Evolutionary conservation across 805 yeast genomes (phyloP).

Genomic region (Naumovozyma baii): DNA sequence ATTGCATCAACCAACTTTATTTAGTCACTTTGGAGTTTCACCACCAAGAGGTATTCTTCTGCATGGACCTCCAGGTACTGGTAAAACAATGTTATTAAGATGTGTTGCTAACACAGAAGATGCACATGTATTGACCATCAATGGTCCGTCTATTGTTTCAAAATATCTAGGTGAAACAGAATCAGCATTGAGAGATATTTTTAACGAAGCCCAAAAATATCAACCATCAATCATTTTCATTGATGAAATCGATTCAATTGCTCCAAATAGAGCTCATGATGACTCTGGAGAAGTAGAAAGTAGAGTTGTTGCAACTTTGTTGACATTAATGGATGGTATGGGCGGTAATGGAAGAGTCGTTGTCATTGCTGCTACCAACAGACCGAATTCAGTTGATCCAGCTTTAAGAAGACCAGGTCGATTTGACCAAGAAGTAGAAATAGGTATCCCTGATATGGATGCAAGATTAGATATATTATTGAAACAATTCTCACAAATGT

Average conservation of each 20-base stretch:
- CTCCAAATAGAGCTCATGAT: constrained; percentile 74
- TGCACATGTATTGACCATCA: constrained; percentile 77
- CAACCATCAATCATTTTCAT: constrained; percentile 84
- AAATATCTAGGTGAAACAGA: constrained; percentile 95
- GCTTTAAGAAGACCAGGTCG: constrained; percentile 81
- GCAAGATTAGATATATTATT: constrained; percentile 65
- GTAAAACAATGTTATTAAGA: constrained; percentile 79
- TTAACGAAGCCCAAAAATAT: constrained; percentile 72
- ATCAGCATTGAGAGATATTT: constrained; percentile 65
- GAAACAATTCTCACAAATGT: constrained; percentile 46
- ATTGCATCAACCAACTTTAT: constrained; percentile 62
- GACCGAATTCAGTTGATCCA: constrained; percentile 60
- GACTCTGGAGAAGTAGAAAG: constrained; percentile 87
- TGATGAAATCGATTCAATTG: constrained; percentile 90
- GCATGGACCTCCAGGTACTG: constrained; percentile 97
- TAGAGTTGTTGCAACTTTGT: constrained; percentile 79
- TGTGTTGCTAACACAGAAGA: constrained; percentile 70
- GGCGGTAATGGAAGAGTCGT: constrained; percentile 57
- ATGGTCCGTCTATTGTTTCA: constrained; percentile 87
- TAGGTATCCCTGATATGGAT: constrained; percentile 82
- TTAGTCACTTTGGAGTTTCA: constrained; percentile 73
- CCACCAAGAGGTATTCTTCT: constrained; percentile 91
- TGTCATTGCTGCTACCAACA: constrained; percentile 62
- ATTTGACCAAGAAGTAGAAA: constrained; percentile 81
- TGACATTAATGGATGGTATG: constrained; percentile 75